Conservation (phyloP, 2,329 filamentous ascomycete species). For the Parastagonospora nodorum region DNA sequence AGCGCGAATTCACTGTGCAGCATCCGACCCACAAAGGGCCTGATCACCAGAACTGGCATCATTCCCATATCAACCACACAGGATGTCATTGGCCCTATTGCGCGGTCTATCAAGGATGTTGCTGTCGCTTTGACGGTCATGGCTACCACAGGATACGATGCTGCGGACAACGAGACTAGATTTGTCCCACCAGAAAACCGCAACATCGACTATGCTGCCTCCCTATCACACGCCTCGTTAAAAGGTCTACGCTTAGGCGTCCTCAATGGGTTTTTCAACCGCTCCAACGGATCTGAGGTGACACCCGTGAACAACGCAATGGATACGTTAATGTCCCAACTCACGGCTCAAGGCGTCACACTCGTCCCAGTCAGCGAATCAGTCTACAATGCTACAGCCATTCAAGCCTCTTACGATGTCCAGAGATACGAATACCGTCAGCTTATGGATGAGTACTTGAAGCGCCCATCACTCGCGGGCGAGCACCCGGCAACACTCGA, state of each 20-base stretch:
- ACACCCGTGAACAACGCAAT: constrained; percentile 62
- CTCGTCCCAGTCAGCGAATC: constrained; percentile 57
- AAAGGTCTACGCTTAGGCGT: constrained; percentile 55
- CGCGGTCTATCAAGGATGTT: constrained; percentile 56
- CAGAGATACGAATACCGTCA: constrained; percentile 66
- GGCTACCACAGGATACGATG: constrained; percentile 57
- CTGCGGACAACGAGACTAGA: constrained; percentile 58
- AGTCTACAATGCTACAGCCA: constrained; percentile 58
- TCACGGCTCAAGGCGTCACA: constrained; percentile 55
- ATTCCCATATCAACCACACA: constrained; percentile 63
- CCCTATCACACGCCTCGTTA: constrained; percentile 43
- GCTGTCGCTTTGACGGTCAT: constrained; percentile 59
- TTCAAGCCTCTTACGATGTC: constrained; percentile 59
- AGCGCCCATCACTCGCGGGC: constrained; percentile 50
- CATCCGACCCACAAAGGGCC: constrained; percentile 60
- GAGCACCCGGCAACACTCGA: constrained; percentile 52
- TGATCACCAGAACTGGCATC: constrained; percentile 58
- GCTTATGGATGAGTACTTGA: constrained; percentile 61
- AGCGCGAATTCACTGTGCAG: constrained; percentile 66
- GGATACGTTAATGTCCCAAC: constrained; percentile 51
- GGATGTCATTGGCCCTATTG: constrained; percentile 62
- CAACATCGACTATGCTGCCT: constrained; percentile 55
- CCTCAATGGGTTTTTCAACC: constrained; percentile 63
- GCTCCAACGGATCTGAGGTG: constrained; percentile 57
- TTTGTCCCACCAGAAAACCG: constrained; percentile 50